Evolutionary conservation across 768 basidiomycete genomes (phyloP), one percentile per base, ranked within the genome.

Genomic region (Lentinula edodes): DNA sequence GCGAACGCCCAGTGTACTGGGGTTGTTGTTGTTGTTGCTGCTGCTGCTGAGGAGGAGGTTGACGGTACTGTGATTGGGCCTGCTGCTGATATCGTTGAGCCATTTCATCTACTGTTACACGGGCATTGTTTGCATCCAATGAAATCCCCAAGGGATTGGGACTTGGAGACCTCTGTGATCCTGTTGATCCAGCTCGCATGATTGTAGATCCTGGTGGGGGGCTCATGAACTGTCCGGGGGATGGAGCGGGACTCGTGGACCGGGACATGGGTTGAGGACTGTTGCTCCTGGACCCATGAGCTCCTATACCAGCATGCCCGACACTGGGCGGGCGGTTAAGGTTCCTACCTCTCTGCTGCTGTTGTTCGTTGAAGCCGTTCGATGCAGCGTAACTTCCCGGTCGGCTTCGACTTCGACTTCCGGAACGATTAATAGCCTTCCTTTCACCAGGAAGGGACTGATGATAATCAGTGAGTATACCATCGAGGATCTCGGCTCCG

Each of bases 381-480:
- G 71, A 20, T 20, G 71, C 8, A 74, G 71, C 66, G 53, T 71
- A 74, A 60, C 78, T 74, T 51, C 75, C 70, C 45, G 74, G 71
- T 64, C 76, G 69, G 66, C 83, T 89, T 63, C 76, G 69, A 66
- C 83, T 89, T 63, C 76, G 69, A 64, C 58, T 59, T n/a, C 79
- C 82, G 55, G 79, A 77, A 50, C 83, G 75, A 68, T 83, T 86
- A 28, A 83, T 75, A 7, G 80, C 77, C 72, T 83, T 86, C 54
- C 83, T 77, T 71, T 97, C 95, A 3, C 93, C 95, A 6, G 95
- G 95, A 70, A 98, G 83, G 1, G 88, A 84, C 67, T 94, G 93
- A 32, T 88, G 83, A 68, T 98, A 98, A 64, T 86, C 81, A 0
- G 78, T 77, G 15, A 93, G 73, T 7, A 93, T 86, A n/a, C 86